Evolutionary conservation across 2,329 filamentous ascomycete genomes (phyloP), one percentile per base, ranked within the genome.

Genomic region (Nannizziopsis arthrosporioides): DNA sequence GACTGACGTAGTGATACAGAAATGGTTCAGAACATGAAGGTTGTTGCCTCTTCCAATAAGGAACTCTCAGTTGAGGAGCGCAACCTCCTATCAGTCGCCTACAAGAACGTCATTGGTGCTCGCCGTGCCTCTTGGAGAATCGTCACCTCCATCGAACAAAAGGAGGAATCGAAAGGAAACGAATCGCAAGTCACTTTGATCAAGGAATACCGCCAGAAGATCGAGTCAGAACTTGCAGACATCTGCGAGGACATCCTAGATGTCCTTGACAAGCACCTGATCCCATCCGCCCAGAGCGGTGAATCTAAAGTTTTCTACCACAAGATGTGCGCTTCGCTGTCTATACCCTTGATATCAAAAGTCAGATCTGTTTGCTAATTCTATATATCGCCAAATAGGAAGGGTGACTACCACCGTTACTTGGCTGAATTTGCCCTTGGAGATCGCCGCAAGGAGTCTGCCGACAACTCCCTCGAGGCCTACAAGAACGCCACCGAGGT

Each of bases 11-110:
- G 49, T 35, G 49, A 17, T 18, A 57, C 72, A 95, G 90, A 95
- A 75, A 95, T 96, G 90, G 90, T 96, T 60, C 88, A 94, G 78
- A 94, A 95, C 81, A 96, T 96, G 90, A 96, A 95, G 82, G 82
- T 85, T 60, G 90, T 95, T 64, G 90, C 90, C 63, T 89, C 85
- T 59, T 86, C 90, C 68, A 80, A 85, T 67, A 81, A 74, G 64
- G 84, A 88, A 65, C 78, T 88, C 61, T 84, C 82, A 56, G 88
- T 95, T 59, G 90, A 95, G 74, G 89, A 95, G 80, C 85, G 89
- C 69, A 95, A 95, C 76, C 86, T 95, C 57, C 81, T 95, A 54
- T 94, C 88, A 53, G 89, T 95, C 68, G 89, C 89, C 71, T 95
- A 95, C 82, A 95, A 95, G 84, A 95, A 95, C 75, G 89, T 95